These are phyloP conservation scores for Mycena pura DNA, from an alignment of 768 basidiomycete species.

Conservation along the genomic window DNA sequence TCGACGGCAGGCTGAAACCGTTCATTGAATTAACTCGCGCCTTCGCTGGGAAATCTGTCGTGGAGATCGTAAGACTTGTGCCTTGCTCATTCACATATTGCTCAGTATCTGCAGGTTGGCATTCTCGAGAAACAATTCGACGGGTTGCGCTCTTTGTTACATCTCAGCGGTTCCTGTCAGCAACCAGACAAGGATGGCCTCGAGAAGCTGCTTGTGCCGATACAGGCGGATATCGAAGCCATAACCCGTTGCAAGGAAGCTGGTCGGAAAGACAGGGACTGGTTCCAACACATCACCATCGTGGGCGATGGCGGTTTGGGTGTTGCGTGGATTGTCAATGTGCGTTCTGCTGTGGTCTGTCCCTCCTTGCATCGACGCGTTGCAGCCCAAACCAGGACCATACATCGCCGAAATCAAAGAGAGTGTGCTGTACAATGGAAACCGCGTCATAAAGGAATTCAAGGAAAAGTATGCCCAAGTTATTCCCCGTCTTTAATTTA, in stretches of 20 bases:
- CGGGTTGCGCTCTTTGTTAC: conserved; percentile 72
- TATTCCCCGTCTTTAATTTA: background rate
- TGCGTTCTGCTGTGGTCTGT: conserved; percentile 45
- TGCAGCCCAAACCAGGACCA: conserved; percentile 81
- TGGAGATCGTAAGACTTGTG: conserved; percentile 71
- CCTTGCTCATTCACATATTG: background rate
- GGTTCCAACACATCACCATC: conserved; percentile 80
- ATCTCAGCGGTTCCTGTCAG: conserved; percentile 72
- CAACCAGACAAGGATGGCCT: conserved; percentile 75
- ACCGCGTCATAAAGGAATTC: conserved; percentile 89
- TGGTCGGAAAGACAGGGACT: conserved; percentile 79
- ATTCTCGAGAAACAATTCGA: conserved; percentile 72
- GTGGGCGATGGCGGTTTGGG: conserved; percentile 83
- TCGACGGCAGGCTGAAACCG: conserved; percentile 76
- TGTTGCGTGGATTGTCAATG: conserved; percentile 88
- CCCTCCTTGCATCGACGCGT: background rate
- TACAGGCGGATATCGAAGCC: conserved; percentile 74
- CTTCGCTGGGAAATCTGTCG: conserved; percentile 71
- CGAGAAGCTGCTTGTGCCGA: conserved; percentile 64
- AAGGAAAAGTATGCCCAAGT: conserved; percentile 80
- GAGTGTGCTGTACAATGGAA: conserved; percentile 84
- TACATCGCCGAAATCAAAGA: conserved; percentile 87
- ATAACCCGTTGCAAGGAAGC: conserved; percentile 85
- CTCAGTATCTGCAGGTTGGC: conserved; percentile 55
- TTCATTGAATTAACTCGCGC: conserved; percentile 75